Percentiles rank a stretch among this genome's conserved stretches.
Conservation (phyloP, 1,284 basidiomycete genomes). For the Trametes hirsuta region DNA sequence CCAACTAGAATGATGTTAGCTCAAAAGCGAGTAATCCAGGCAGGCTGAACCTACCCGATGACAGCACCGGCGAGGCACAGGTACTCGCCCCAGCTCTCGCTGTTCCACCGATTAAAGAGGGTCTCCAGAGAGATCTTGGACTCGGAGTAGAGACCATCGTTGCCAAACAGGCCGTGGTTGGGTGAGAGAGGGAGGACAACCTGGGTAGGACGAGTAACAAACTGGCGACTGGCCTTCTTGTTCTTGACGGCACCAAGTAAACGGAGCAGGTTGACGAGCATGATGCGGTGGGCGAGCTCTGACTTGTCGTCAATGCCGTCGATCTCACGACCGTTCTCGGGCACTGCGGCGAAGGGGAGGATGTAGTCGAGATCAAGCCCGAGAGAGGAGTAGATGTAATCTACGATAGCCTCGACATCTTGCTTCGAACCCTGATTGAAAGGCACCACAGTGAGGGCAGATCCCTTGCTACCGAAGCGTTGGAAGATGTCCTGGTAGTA, state of each 20-base stretch:
- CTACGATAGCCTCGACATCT: conserved; percentile 95
- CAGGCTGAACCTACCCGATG: conserved; percentile 72
- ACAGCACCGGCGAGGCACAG: conserved; percentile 97
- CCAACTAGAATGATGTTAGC: conserved; percentile 59
- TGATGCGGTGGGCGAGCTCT: conserved; percentile 97
- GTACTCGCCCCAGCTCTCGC: conserved; percentile 99
- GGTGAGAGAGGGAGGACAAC: conserved; percentile 97
- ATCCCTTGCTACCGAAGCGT: conserved; percentile 91
- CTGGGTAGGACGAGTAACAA: conserved; percentile 97
- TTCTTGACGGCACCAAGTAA: conserved; percentile 96
- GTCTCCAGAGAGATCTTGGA: conserved; percentile 99
- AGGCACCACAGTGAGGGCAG: conserved; percentile 94
- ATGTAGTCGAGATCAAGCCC: conserved; percentile 98
- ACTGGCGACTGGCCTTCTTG: conserved; percentile 96
- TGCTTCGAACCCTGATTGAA: conserved; percentile 99
- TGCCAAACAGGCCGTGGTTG: conserved; percentile 97
- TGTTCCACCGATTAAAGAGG: conserved; percentile 95
- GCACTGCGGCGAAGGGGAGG: conserved; percentile 96
- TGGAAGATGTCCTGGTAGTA: conserved; percentile 99
- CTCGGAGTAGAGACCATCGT: conserved; percentile 97
- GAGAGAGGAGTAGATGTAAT: conserved; percentile 96
- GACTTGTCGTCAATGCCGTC: conserved; percentile 97
- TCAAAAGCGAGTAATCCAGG: not conserved
- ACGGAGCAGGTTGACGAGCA: conserved; percentile 93
- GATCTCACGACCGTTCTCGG: conserved; percentile 98